phyloP scores from a whole-genome alignment of 176 grass and related monocot genomes.

The Oryza nivara region DNA sequence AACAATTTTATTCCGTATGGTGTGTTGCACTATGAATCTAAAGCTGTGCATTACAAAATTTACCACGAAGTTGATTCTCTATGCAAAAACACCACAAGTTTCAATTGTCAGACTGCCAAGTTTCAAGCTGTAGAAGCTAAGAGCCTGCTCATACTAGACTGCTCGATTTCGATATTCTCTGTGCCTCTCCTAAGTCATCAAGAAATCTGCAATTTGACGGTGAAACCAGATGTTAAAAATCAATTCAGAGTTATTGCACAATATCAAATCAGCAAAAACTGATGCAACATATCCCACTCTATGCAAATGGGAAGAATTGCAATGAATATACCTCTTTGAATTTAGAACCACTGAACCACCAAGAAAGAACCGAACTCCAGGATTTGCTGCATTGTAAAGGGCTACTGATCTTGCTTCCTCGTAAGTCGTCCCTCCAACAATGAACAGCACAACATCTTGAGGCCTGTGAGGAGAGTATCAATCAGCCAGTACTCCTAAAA shows the following conservation, averaged over 20 bases:
- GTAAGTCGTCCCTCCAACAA: slow-evolving; percentile 94
- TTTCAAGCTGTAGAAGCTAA: slow-evolving; percentile 4
- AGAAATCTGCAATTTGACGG: slow-evolving; percentile 70
- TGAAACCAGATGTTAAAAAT: slow-evolving; percentile 8
- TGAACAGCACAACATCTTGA: slow-evolving; percentile 98
- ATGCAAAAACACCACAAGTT: slow-evolving; percentile 30
- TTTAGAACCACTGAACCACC: slow-evolving; percentile 89
- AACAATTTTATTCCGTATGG: slow-evolving; percentile 16
- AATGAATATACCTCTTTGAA: slow-evolving; percentile 69
- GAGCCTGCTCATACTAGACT: slow-evolving; percentile 49
- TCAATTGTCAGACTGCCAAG: slow-evolving; percentile 19
- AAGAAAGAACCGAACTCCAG: slow-evolving; percentile 90
- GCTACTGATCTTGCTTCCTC: slow-evolving; percentile 90
- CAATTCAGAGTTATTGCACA: background rate
- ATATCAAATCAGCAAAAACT: background rate
- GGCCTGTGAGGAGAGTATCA: slow-evolving; percentile 57
- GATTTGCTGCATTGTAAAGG: slow-evolving; percentile 77
- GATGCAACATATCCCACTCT: background rate
- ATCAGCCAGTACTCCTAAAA: slow-evolving; percentile 20
- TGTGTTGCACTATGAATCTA: slow-evolving; percentile 29
- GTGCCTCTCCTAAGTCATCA: slow-evolving; percentile 87
- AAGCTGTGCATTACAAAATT: slow-evolving; percentile 40
- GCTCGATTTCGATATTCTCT: slow-evolving; percentile 81
- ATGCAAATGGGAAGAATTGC: background rate
- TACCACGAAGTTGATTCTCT: slow-evolving; percentile 11